A percentile compares a stretch with the other conserved stretches of the same genome.
Conservation (phyloP, 352 stramenopile species). For the Phytophthora europaea region DNA sequence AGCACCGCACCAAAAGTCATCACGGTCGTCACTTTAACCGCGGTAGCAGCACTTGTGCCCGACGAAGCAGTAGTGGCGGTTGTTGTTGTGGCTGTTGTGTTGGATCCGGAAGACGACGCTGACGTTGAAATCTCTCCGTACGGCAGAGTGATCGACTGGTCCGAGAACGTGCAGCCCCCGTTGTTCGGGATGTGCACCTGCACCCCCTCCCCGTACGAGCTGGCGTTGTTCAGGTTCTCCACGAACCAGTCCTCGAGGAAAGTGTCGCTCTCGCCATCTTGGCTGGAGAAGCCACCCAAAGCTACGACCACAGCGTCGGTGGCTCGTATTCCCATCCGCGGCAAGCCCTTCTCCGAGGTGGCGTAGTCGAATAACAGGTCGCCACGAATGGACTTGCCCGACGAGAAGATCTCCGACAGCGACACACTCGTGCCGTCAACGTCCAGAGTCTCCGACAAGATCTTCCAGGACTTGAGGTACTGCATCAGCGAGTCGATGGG, state of each 20-base stretch:
- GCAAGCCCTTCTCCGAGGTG: constrained; percentile 21
- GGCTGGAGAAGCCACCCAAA: not conserved
- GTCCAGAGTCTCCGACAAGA: constrained; percentile 36
- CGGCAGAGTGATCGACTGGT: constrained; percentile 33
- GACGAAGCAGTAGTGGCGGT: not conserved
- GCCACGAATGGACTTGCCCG: constrained; percentile 46
- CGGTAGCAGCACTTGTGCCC: not conserved
- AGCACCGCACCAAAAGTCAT: not conserved
- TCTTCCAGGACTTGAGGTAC: constrained; percentile 41
- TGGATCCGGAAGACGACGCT: not conserved
- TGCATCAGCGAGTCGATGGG: constrained; percentile 47
- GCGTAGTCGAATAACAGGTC: constrained; percentile 39
- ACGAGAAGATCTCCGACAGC: constrained; percentile 51
- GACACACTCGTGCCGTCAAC: constrained; percentile 19
- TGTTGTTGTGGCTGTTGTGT: not conserved
- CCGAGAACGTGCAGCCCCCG: constrained; percentile 37
- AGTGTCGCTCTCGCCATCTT: not conserved
- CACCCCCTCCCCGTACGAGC: constrained; percentile 12
- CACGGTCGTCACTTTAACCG: not conserved
- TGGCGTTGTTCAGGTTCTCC: not conserved
- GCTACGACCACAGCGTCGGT: constrained; percentile 25
- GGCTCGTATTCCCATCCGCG: constrained; percentile 32
- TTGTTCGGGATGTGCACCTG: constrained; percentile 42
- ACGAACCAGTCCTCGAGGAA: constrained; percentile 11
- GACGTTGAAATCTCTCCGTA: constrained; percentile 15